A percentile compares a stretch with the other conserved stretches of the same genome.
Conservation (phyloP, 352 stramenopile species). For the Phytophthora hybrid region DNA sequence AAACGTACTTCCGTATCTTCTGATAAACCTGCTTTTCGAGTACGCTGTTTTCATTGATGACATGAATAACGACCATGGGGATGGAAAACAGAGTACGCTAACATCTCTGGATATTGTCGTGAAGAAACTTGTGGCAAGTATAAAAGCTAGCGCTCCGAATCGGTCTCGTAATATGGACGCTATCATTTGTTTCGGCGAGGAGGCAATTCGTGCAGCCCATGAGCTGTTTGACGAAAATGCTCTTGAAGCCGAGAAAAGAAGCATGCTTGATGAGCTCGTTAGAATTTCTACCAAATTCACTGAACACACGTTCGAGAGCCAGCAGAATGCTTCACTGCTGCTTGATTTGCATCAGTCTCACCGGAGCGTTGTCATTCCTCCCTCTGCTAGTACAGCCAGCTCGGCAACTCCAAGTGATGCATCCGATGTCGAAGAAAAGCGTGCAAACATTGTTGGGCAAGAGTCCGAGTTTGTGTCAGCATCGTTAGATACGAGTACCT, state of each 20-base stretch:
- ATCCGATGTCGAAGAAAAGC: conserved; percentile 22
- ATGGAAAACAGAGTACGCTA: conserved; percentile 17
- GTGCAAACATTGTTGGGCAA: conserved; percentile 2
- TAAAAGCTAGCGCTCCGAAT: conserved; percentile 1
- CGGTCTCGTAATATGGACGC: conserved; percentile 6
- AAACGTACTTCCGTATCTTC: conserved; percentile 44
- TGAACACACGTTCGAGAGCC: conserved; percentile 27
- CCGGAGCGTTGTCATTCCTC: neutral
- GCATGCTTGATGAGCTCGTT: conserved; percentile 38
- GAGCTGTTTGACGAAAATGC: conserved; percentile 14
- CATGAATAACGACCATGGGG: conserved; percentile 17
- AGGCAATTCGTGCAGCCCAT: conserved; percentile 27
- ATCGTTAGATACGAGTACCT: conserved; percentile 25
- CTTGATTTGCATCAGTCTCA: conserved; percentile 32
- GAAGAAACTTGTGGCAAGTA: conserved; percentile 22
- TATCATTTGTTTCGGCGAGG: conserved; percentile 32
- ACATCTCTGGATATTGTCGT: conserved; percentile 24
- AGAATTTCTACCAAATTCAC: conserved; percentile 24
- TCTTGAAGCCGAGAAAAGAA: conserved; percentile 5
- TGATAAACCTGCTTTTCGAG: conserved; percentile 59
- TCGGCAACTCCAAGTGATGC: conserved; percentile 9
- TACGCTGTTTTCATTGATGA: conserved; percentile 45
- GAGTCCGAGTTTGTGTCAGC: conserved; percentile 24
- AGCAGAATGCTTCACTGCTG: conserved; percentile 21
- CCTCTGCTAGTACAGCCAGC: conserved; percentile 14